phyloP scores from a whole-genome alignment of 768 basidiomycete species.

The Lactarius quietus region DNA sequence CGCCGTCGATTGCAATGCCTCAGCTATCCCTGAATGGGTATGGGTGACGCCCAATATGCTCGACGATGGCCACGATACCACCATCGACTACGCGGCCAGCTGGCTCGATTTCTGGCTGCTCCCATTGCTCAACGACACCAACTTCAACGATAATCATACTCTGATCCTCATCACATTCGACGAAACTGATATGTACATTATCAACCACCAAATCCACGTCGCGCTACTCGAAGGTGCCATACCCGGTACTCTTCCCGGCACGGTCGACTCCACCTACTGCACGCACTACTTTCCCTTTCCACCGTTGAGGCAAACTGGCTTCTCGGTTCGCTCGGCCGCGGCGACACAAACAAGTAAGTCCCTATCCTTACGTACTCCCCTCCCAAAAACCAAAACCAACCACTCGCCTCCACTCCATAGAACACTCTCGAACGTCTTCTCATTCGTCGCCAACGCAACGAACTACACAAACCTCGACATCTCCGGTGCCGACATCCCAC shows the following conservation, averaged over 20 bases:
- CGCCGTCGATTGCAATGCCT: slow-evolving; percentile 48
- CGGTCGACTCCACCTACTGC: slow-evolving; percentile 56
- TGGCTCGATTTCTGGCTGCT: too few relatives aligned
- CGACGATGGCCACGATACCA: too few relatives aligned
- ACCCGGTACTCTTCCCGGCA: slow-evolving; percentile 38
- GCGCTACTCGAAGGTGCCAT: slow-evolving; percentile 46
- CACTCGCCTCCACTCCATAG: slow-evolving; percentile 10
- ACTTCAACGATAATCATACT: too few relatives aligned
- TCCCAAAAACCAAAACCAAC: too few relatives aligned
- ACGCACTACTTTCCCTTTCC: slow-evolving; percentile 58
- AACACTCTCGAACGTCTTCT: slow-evolving; percentile 44
- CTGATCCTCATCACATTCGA: slow-evolving; percentile 57
- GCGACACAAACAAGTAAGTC: slow-evolving; percentile 47
- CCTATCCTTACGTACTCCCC: too few relatives aligned
- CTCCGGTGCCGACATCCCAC: too few relatives aligned
- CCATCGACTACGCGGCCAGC: too few relatives aligned
- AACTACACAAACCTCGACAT: too few relatives aligned
- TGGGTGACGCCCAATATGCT: too few relatives aligned
- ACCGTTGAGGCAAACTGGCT: slow-evolving; percentile 61
- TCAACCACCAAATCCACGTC: slow-evolving; percentile 47
- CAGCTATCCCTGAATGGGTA: slow-evolving; percentile 51
- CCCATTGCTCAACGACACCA: too few relatives aligned
- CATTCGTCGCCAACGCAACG: too few relatives aligned
- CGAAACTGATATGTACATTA: slow-evolving; percentile 46
- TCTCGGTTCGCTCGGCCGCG: slow-evolving; percentile 55